These are phyloP conservation scores for Candida odintsovae DNA, from an alignment of 805 yeast species.

Conservation along the genomic window DNA sequence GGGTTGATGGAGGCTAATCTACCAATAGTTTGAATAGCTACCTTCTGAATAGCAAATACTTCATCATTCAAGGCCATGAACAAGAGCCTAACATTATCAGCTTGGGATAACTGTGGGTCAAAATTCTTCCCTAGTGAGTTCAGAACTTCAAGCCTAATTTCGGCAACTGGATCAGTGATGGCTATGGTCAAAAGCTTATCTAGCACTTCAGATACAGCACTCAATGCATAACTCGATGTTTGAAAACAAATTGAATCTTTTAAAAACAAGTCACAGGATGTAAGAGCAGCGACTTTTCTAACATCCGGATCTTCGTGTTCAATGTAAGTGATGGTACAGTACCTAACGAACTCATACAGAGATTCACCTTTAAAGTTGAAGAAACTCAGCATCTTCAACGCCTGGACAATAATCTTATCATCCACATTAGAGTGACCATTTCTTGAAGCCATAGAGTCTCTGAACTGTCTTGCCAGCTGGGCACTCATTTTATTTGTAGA, in stretches of 20 bases:
- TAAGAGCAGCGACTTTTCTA: conserved; percentile 76
- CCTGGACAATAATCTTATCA: conserved; percentile 58
- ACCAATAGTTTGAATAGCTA: conserved; percentile 75
- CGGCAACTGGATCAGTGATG: conserved; percentile 83
- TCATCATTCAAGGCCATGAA: conserved; percentile 93
- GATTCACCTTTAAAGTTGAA: conserved; percentile 75
- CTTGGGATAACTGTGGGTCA: conserved; percentile 91
- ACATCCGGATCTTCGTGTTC: conserved; percentile 77
- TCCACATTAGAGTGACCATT: conserved; percentile 52
- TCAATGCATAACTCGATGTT: conserved; percentile 72
- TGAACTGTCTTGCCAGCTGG: conserved; percentile 67
- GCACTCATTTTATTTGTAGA: conserved; percentile 44
- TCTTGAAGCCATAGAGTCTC: conserved; percentile 65
- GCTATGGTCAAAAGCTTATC: conserved; percentile 76
- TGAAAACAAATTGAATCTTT: conserved; percentile 82
- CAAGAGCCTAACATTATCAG: conserved; percentile 78
- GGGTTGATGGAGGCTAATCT: conserved; percentile 84
- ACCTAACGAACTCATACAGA: conserved; percentile 80
- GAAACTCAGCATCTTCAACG: conserved; percentile 67
- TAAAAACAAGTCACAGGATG: conserved; percentile 71
- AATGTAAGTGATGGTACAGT: conserved; percentile 76
- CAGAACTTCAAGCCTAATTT: conserved; percentile 76
- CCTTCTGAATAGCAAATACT: conserved; percentile 72
- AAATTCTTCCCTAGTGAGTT: conserved; percentile 66
- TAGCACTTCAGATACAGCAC: conserved; percentile 79